Evolutionary conservation across 352 stramenopile genomes (phyloP).

Genomic region (Phytophthora crassamura): DNA sequence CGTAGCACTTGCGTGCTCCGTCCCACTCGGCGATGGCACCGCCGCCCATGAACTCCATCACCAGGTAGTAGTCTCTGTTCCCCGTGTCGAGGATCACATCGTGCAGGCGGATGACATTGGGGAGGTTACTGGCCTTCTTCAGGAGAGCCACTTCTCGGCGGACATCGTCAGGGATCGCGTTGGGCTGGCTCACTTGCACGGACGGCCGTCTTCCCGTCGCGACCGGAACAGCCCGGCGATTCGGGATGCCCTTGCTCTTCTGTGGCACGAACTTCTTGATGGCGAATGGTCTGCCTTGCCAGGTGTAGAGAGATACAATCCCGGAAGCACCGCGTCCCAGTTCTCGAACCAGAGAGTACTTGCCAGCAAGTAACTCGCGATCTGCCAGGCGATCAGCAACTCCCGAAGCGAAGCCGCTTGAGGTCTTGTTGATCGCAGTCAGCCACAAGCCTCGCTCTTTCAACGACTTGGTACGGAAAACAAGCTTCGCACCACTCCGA

Average conservation of each 20-base stretch:
- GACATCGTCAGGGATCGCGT: conserved; percentile 59
- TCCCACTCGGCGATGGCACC: conserved; percentile 85
- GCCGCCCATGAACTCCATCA: conserved; percentile 90
- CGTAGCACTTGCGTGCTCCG: conserved; percentile 65
- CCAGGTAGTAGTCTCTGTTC: conserved; percentile 66
- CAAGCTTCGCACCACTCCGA: conserved; percentile 33
- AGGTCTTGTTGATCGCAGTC: conserved; percentile 42
- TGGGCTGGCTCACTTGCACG: conserved; percentile 16
- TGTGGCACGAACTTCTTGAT: conserved; percentile 77
- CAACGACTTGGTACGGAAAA: conserved; percentile 49
- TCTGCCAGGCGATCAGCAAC: conserved; percentile 58
- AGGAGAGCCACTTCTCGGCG: conserved; percentile 78
- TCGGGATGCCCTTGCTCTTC: conserved; percentile 60
- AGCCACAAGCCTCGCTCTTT: conserved; percentile 61
- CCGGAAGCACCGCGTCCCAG: conserved; percentile 75
- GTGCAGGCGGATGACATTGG: conserved; percentile 70
- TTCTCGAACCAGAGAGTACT: conserved; percentile 75
- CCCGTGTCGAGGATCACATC: conserved; percentile 80
- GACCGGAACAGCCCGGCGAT: conserved; percentile 47
- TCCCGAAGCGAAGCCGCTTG: conserved; percentile 54
- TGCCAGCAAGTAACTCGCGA: conserved; percentile 65
- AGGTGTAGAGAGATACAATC: conserved; percentile 77
- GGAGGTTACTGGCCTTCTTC: conserved; percentile 75
- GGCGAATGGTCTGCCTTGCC: conserved; percentile 66
- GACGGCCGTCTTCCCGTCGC: conserved; percentile 22